Evolutionary conservation across 2,329 filamentous ascomycete genomes (phyloP).

Genomic region (Fusarium euwallaceae): DNA sequence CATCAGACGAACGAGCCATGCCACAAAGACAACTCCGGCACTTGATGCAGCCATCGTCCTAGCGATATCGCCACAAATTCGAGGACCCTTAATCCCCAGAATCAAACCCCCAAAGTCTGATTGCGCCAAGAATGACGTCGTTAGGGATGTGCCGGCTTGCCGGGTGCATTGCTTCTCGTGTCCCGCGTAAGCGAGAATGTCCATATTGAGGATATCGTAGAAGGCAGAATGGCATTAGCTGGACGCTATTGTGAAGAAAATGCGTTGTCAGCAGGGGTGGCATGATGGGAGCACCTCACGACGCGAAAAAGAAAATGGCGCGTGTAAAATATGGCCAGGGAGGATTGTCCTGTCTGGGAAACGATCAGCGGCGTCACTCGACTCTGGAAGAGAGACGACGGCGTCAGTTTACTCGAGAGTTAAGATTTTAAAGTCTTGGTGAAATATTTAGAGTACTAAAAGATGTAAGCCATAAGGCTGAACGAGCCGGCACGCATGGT

Average conservation of each 20-base stretch:
- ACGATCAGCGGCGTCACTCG: constrained; percentile 3
- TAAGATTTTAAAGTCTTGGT: neutral
- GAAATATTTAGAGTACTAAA: too few relatives aligned
- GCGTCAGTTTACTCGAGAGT: neutral
- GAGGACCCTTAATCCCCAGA: constrained; percentile 2
- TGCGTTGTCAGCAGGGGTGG: constrained; percentile 1
- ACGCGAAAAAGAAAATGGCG: constrained; percentile 3
- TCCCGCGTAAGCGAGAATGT: constrained; percentile 6
- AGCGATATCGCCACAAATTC: neutral
- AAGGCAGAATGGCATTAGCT: neutral
- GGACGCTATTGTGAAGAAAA: neutral
- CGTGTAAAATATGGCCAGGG: constrained; percentile 4
- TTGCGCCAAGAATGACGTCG: constrained; percentile 3
- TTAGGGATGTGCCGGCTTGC: constrained; percentile 1
- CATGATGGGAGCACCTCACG: constrained; percentile 3
- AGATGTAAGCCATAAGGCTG: neutral
- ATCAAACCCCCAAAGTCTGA: constrained; percentile 4
- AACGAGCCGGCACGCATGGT: neutral
- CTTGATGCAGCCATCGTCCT: constrained; percentile 1
- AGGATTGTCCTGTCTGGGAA: neutral
- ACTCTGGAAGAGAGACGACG: neutral
- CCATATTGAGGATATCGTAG: constrained; percentile 6
- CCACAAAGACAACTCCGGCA: constrained; percentile 1
- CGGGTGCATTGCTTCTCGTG: constrained; percentile 1
- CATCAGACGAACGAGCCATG: constrained; percentile 13